Evolutionary conservation across 208 protist genomes (phyloP), one percentile per base, ranked within the genome.

Genomic region (Leishmania braziliensis): DNA sequence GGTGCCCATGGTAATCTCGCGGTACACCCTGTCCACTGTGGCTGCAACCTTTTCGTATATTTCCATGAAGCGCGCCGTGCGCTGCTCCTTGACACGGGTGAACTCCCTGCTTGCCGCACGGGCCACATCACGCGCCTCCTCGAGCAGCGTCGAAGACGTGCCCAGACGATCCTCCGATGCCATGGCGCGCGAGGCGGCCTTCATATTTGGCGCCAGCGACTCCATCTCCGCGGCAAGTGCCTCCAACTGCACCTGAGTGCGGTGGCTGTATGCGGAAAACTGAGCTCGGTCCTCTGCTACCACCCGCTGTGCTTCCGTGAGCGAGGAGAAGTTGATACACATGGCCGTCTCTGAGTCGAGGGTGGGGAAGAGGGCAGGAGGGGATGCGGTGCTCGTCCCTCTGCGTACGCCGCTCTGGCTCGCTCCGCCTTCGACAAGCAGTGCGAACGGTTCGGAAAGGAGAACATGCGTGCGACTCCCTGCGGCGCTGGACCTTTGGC

Each of bases 11-110:
- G 98, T 99, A 53, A 99, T 94, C 65, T 97, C 94, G 76, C 97
- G 96, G 89, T 99, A 99, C n/a, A 99, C 94, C 33, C 80, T 73
- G 74, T 98, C 94, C 78, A 99, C 98, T 26, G 90, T 83, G 18
- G 89, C 84, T 0, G 90, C 86, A 71, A 99, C 95, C 78, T 93
- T 93, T 43, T 99, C 91, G 86, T 98, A 99, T 10, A 96, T 94
- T 14, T 92, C 88, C 88, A 98, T 96, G 78, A 99, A 99, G 10
- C 90, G 84, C 77, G 92, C 81, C 39, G 86, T 97, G 68, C 98
- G 93, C 70, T 93, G 87, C 77, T 98, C 86, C 86, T 98, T 96
- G 5, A 99, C 88, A 36, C 82, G 81, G 46, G 79, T 63, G 82
- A 99, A 99, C 53, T 91, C 84, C 5, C 93, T 81, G 70, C 92